A percentile compares a stretch with the other conserved stretches of the same genome.
Conservation (phyloP, 108 stramenopile species). For the Cyclotella atomus region DNA sequence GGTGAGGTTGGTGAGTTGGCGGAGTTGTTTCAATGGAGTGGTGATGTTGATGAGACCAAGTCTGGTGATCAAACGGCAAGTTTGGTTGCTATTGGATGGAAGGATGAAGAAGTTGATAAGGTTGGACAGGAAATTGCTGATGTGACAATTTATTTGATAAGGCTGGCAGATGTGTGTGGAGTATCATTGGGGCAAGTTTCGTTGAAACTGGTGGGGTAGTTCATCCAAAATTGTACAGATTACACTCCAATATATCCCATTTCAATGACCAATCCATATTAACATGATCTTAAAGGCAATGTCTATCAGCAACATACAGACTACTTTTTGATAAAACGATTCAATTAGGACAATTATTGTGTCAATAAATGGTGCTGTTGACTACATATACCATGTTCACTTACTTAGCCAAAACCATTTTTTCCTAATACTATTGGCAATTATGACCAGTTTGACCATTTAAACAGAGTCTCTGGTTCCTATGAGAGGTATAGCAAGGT, state of each 20-base stretch:
- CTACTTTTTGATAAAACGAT: too few species aligned
- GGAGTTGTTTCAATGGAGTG: conserved; percentile 90
- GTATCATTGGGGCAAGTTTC: conserved; percentile 34
- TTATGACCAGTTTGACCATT: neutral
- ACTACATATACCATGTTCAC: too few species aligned
- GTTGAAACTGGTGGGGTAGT: neutral
- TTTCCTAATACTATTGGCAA: neutral
- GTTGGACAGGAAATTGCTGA: conserved; percentile 92
- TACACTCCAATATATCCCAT: neutral
- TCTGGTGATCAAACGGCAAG: neutral
- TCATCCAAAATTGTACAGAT: neutral
- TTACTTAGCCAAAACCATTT: neutral
- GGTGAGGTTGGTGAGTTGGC: conserved; percentile 94
- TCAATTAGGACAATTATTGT: too few species aligned
- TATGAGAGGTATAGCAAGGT: neutral
- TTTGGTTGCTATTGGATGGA: conserved; percentile 4
- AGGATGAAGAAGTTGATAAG: conserved; percentile 62
- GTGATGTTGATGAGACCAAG: conserved; percentile 38
- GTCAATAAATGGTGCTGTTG: too few species aligned
- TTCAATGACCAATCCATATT: too few species aligned
- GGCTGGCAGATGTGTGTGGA: conserved; percentile 75
- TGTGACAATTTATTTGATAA: conserved; percentile 88
- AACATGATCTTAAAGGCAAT: too few species aligned
- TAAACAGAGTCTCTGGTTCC: too few species aligned
- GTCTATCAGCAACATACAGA: too few species aligned